Evolutionary conservation across 1,284 basidiomycete species (phyloP).

Genomic region (Neolentinus lepideus): DNA sequence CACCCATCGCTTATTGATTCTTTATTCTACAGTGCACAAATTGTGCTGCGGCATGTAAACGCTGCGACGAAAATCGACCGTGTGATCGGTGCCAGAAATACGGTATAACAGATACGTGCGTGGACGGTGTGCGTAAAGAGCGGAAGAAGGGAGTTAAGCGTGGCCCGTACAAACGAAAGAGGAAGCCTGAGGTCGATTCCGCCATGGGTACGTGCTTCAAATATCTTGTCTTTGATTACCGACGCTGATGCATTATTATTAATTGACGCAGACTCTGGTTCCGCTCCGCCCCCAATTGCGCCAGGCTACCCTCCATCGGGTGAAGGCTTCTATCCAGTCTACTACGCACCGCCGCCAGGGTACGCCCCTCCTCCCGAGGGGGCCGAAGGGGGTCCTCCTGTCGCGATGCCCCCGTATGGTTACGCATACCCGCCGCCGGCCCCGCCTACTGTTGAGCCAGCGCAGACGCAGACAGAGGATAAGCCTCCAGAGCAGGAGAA

Average conservation of each 20-base stretch:
- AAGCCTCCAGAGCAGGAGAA: not conserved
- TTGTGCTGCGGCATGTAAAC: constrained; percentile 81
- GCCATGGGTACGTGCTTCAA: constrained; percentile 12
- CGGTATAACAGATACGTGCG: constrained; percentile 59
- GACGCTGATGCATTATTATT: not conserved
- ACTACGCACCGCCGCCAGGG: not conserved
- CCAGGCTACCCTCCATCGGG: not conserved
- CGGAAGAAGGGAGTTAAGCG: constrained; percentile 82
- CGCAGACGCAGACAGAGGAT: not conserved
- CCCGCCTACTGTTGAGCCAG: not conserved
- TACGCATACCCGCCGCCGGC: not conserved
- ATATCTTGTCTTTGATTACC: not conserved
- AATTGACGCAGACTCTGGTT: not conserved
- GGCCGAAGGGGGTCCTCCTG: not conserved
- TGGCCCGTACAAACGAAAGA: constrained; percentile 79
- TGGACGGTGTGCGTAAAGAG: constrained; percentile 76
- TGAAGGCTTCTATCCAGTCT: not conserved
- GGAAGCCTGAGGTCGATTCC: constrained; percentile 29
- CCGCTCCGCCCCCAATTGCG: not conserved
- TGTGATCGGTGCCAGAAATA: constrained; percentile 81
- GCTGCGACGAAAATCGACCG: constrained; percentile 74
- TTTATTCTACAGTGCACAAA: constrained; percentile 58
- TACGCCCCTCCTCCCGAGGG: not conserved
- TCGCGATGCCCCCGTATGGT: not conserved
- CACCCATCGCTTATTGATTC: constrained; percentile 1